A percentile compares a stretch with the other conserved stretches of the same genome.
Conservation (phyloP, 129 eudicot species). For the Tagetes patula region DNA sequence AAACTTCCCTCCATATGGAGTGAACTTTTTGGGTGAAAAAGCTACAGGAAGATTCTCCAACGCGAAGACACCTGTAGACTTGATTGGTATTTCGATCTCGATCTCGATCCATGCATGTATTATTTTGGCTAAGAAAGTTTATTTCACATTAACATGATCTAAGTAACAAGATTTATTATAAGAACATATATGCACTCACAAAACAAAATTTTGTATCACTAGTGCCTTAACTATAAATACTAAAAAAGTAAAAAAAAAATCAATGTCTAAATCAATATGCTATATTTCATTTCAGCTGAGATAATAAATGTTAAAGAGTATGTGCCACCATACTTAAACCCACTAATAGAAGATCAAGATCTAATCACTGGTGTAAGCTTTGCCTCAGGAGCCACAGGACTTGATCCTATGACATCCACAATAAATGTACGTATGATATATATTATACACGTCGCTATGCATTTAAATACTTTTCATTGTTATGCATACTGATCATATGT, state of each 20-base stretch:
- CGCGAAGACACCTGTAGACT: slow-evolving; percentile 70
- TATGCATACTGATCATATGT: slow-evolving; percentile 6
- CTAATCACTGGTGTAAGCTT: slow-evolving; percentile 74
- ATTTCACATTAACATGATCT: too few species aligned
- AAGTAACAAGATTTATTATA: too few species aligned
- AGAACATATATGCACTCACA: too few species aligned
- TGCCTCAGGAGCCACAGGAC: slow-evolving; percentile 84
- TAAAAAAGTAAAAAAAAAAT: neutral
- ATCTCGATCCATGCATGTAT: neutral
- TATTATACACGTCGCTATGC: slow-evolving; percentile 24
- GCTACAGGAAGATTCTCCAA: slow-evolving; percentile 74
- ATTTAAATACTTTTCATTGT: neutral
- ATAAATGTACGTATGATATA: slow-evolving; percentile 42
- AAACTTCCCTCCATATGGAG: slow-evolving; percentile 74
- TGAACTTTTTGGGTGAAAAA: slow-evolving; percentile 58
- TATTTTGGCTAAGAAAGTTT: neutral
- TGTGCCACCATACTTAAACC: slow-evolving; percentile 76
- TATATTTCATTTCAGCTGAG: slow-evolving; percentile 44
- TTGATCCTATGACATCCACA: slow-evolving; percentile 64
- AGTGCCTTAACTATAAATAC: neutral
- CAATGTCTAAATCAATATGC: neutral
- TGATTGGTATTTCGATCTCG: slow-evolving; percentile 36
- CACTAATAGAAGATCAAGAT: slow-evolving; percentile 48
- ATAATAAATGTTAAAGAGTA: slow-evolving; percentile 57
- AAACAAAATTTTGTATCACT: too few species aligned